Conservation (phyloP, 305 asterid genomes). For the Fraxinus xanthoxyloides region DNA sequence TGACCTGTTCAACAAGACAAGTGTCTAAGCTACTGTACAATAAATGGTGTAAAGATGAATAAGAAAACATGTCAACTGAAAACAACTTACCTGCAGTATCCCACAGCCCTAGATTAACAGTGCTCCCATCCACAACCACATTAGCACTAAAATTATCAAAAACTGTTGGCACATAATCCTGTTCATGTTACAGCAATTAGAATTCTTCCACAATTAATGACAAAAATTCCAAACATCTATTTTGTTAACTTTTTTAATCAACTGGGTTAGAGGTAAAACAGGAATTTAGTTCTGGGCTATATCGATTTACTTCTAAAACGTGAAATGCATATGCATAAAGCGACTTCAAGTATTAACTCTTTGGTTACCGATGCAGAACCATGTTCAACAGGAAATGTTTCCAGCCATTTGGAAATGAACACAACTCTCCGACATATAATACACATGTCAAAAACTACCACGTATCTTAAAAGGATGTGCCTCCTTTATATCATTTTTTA, state of each 20-base stretch:
- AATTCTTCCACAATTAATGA: neutral
- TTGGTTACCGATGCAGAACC: neutral
- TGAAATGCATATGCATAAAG: neutral
- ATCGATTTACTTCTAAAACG: neutral
- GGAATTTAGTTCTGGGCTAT: neutral
- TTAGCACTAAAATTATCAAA: slow-evolving; percentile 75
- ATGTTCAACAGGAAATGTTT: neutral
- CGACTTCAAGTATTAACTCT: neutral
- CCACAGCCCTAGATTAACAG: slow-evolving; percentile 65
- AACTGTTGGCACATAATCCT: slow-evolving; percentile 74
- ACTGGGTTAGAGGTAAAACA: neutral
- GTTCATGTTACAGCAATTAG: slow-evolving; percentile 10
- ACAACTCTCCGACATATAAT: neutral
- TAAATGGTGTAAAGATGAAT: neutral
- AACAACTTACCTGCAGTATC: slow-evolving; percentile 59
- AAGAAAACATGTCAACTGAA: neutral
- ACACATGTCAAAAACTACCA: neutral
- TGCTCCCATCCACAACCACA: slow-evolving; percentile 68
- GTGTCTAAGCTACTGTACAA: slow-evolving; percentile 13
- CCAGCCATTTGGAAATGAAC: neutral
- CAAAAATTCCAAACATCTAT: neutral
- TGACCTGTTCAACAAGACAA: slow-evolving; percentile 41
- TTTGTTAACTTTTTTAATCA: neutral
- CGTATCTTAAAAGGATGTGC: neutral
- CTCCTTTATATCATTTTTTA: neutral